Conservation (phyloP, 78 protist species). For the Dictyostelium firmibasis region DNA sequence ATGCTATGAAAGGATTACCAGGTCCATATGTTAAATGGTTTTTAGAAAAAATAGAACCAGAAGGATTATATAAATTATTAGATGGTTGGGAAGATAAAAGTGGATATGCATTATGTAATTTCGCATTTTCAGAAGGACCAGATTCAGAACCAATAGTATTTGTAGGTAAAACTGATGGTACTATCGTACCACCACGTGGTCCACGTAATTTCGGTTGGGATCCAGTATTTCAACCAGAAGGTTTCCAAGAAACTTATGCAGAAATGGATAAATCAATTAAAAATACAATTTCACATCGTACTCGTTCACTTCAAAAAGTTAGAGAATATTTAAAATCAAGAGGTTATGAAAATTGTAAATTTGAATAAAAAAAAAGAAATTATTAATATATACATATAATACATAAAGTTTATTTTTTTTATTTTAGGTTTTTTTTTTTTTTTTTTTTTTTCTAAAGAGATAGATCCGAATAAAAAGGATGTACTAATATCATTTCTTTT, state of each 20-base stretch:
- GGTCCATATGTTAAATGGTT: constrained; percentile 98
- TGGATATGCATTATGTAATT: constrained; percentile 96
- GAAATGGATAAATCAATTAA: constrained; percentile 91
- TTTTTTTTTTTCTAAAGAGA: no score
- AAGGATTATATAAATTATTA: constrained; percentile 93
- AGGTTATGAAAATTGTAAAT: constrained; percentile 9
- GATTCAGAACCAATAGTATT: constrained; percentile 88
- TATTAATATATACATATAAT: no score
- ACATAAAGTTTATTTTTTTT: no score
- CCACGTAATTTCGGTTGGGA: constrained; percentile 93
- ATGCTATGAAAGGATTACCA: constrained; percentile 96
- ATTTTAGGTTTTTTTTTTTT: no score
- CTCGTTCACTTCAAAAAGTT: constrained; percentile 82
- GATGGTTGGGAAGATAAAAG: constrained; percentile 92
- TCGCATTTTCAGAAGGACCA: constrained; percentile 89
- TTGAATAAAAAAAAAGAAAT: neutral
- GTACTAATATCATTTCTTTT: neutral
- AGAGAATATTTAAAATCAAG: neutral
- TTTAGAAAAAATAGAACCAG: constrained; percentile 93
- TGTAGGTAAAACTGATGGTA: constrained; percentile 88
- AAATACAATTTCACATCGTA: constrained; percentile 94
- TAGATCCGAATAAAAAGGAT: neutral
- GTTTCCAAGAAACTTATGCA: constrained; percentile 88
- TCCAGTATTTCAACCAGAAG: constrained; percentile 95
- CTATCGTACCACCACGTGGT: constrained; percentile 93